Evolutionary conservation across 306 rosid species (phyloP).

Genomic region (Sophora flavescens): DNA sequence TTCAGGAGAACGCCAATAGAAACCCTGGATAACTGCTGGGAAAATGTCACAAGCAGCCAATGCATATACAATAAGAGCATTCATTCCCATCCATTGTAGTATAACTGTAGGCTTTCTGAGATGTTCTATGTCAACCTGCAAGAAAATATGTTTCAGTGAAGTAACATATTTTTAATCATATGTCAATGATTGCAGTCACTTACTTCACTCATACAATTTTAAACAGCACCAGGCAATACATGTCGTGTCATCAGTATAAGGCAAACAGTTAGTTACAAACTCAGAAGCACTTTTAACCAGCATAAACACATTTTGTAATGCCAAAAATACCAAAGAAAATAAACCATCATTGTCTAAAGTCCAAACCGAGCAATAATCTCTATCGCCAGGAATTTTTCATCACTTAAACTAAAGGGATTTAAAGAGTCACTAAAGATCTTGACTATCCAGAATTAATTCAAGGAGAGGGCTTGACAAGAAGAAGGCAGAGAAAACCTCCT

Average conservation of each 20-base stretch:
- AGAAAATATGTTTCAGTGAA: conserved; percentile 38
- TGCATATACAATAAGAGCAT: conserved; percentile 74
- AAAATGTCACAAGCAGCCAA: conserved; percentile 81
- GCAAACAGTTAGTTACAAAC: conserved; percentile 9
- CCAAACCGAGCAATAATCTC: conserved; percentile 24
- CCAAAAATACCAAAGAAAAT: not conserved
- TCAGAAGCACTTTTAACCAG: conserved; percentile 5
- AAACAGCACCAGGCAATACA: not conserved
- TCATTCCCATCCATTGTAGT: conserved; percentile 86
- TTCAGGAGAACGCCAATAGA: conserved; percentile 78
- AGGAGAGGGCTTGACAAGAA: not conserved
- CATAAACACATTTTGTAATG: not conserved
- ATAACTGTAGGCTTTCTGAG: conserved; percentile 64
- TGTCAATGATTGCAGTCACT: conserved; percentile 11
- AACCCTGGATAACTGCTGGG: conserved; percentile 74
- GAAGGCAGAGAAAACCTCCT: not conserved
- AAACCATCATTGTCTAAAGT: not conserved
- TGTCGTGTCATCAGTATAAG: not conserved
- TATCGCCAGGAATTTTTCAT: not conserved
- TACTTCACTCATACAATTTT: conserved; percentile 19
- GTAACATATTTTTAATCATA: conserved; percentile 32
- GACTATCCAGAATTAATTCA: conserved; percentile 8
- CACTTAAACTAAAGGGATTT: conserved; percentile 4
- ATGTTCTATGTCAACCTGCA: conserved; percentile 69
- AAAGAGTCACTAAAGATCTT: not conserved